Base-by-base conservation (phyloP, 2,329 filamentous ascomycete genomes). In the Fusarium burgessii region DNA sequence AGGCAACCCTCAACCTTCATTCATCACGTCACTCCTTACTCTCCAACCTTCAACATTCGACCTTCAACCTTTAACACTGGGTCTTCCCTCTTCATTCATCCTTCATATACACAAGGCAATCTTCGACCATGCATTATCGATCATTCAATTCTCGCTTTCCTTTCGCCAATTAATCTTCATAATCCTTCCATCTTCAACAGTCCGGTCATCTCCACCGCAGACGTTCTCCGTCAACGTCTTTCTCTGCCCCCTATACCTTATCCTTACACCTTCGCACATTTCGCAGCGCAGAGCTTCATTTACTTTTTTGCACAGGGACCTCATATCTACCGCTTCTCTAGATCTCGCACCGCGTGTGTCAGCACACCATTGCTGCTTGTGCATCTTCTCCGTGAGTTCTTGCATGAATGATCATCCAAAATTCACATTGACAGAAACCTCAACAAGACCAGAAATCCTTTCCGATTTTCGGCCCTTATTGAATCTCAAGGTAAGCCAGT, bases 231-330 rank as follows among this genome's bases (percentile, higher is more conserved):
- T n/a, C 27, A 55, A 46, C 12, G 2, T 25, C 12, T 36, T 42
- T 4, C 4, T 43, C 3, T 15, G 5, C 7, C 2, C 8, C 27
- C 7, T 6, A 29, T 0, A 4, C 12, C 3, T 14, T 25, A 9
- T 18, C 27, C 4, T 17, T 12, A 14, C n/a, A 3, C 17, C 4
- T 14, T 46, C 10, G 3, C 38, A 11, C 2, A 12, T 18, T 8
- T 11, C 9, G 23, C 17, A 12, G 50, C 14, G 11, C 12, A 17
- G 20, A 33, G 14, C 15, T 25, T 13, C 20, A 8, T 3, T 15
- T n/a, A 7, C 14, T 15, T 15, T 0, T 27, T 12, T 17, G 23
- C 38, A 23, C 15, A n/a, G 38, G 12, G 27, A 32, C 20, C 15
- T 3, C 1, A 6, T 8, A 33, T 46, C 29, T n/a, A 33, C 38